phyloP scores from a whole-genome alignment of 2,329 filamentous ascomycete species.

The Aureobasidium sp. region DNA sequence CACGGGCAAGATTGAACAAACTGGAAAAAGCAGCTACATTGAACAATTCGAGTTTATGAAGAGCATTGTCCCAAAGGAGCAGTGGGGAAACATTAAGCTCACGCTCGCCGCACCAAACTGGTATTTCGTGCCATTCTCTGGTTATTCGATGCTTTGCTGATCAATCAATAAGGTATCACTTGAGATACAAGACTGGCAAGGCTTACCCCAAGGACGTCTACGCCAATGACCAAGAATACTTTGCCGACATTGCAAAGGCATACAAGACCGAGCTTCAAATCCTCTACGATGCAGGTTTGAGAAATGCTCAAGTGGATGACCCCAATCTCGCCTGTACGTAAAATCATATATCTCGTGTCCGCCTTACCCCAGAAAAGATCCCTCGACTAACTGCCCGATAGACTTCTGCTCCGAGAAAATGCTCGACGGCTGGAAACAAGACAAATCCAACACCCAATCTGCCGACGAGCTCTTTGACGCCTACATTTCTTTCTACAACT shows the following conservation, averaged over 20 bases:
- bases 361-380: too few species aligned
- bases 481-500: slow-evolving; percentile 73
- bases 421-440: slow-evolving; percentile 61
- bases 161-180: slow-evolving; percentile 54
- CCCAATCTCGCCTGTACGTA: slow-evolving; percentile 39
- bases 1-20: slow-evolving; percentile 51
- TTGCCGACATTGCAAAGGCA: slow-evolving; percentile 40
- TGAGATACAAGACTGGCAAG: slow-evolving; percentile 51
- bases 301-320: slow-evolving; percentile 45
- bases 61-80: slow-evolving; percentile 50
- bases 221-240: slow-evolving; percentile 41
- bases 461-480: slow-evolving; percentile 66
- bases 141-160: slow-evolving; percentile 19
- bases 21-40: slow-evolving; percentile 48
- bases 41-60: slow-evolving; percentile 56
- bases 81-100: slow-evolving; percentile 57
- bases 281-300: slow-evolving; percentile 38
- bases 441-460: slow-evolving; percentile 59
- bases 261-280: slow-evolving; percentile 42
- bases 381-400: slow-evolving; percentile 25
- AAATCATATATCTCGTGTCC: background rate
- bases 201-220: slow-evolving; percentile 42
- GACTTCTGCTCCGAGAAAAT: slow-evolving; percentile 70
- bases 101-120: slow-evolving; percentile 29
- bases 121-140: background rate